phyloP scores from a whole-genome alignment of 2,329 filamentous ascomycete genomes.

The Fusarium metavorans region DNA sequence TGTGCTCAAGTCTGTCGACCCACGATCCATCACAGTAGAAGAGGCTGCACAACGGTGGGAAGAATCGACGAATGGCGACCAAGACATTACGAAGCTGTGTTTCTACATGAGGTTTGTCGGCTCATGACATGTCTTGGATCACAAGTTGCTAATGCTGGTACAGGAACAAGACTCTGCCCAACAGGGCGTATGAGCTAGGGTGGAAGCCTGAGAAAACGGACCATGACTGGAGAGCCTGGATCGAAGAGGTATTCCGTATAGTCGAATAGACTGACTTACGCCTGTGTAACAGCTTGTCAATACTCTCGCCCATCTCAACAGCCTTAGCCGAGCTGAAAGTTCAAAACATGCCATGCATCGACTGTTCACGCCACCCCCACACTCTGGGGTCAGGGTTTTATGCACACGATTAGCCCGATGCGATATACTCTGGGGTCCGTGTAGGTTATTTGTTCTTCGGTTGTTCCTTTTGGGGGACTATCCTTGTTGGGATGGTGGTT shows the following conservation, averaged over 20 bases:
- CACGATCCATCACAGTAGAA: background rate
- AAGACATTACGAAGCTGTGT: background rate
- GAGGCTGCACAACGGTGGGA: constrained; percentile 2
- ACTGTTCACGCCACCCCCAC: background rate
- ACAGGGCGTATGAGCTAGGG: background rate
- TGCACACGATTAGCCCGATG: background rate
- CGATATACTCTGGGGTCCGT: background rate
- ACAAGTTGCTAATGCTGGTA: background rate
- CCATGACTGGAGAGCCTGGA: background rate
- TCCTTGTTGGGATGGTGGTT: background rate
- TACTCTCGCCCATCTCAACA: background rate
- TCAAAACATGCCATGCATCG: background rate
- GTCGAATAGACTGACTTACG: background rate
- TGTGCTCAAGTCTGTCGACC: background rate
- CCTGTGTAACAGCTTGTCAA: background rate
- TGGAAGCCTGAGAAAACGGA: constrained; percentile 13
- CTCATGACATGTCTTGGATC: background rate
- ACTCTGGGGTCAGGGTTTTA: background rate
- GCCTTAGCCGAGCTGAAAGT: background rate
- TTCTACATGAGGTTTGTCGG: constrained; percentile 11
- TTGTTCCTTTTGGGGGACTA: background rate
- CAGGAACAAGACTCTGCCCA: constrained; percentile 7
- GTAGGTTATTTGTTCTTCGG: background rate
- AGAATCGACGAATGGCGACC: background rate
- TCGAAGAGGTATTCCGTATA: background rate